These are phyloP conservation scores for Emmonsia crescens DNA, from an alignment of 2,329 filamentous ascomycete genomes.

Conservation along the genomic window DNA sequence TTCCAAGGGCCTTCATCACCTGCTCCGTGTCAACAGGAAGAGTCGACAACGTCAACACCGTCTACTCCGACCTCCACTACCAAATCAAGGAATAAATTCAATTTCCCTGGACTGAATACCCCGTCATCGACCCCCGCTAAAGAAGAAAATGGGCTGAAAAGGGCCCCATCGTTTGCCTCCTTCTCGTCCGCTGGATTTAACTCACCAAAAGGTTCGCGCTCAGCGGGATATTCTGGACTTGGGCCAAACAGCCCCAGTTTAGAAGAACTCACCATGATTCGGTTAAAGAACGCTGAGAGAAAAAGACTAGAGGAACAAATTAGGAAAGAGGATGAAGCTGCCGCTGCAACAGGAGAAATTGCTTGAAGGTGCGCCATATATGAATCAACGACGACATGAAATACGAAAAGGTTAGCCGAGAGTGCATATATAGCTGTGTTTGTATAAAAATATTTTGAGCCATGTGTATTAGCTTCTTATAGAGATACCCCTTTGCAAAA, in stretches of 20 bases:
- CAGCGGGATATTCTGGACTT: slow-evolving; percentile 11
- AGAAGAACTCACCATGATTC: slow-evolving; percentile 44
- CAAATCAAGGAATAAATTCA: slow-evolving; percentile 20
- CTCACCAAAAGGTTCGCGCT: slow-evolving; percentile 19
- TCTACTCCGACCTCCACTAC: slow-evolving; percentile 8
- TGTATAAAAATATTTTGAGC: not conserved
- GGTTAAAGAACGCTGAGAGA: slow-evolving; percentile 47
- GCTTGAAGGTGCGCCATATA: slow-evolving; percentile 10
- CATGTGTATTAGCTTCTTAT: not conserved
- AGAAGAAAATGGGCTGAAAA: slow-evolving; percentile 19
- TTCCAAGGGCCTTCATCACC: slow-evolving; percentile 18
- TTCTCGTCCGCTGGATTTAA: slow-evolving; percentile 25
- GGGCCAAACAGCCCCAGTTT: slow-evolving; percentile 28
- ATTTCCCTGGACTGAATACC: slow-evolving; percentile 25
- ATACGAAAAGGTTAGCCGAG: not conserved
- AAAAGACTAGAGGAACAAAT: slow-evolving; percentile 44
- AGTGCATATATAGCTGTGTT: not conserved
- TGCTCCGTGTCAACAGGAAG: slow-evolving; percentile 21
- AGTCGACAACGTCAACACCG: slow-evolving; percentile 16
- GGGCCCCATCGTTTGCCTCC: slow-evolving; percentile 33
- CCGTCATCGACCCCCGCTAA: slow-evolving; percentile 10
- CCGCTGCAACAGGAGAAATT: slow-evolving; percentile 22
- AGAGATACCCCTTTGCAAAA: slow-evolving; percentile 2
- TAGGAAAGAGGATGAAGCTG: slow-evolving; percentile 37
- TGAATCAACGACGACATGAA: not conserved